A percentile compares a stretch with the other conserved stretches of the same genome.
Conservation (phyloP, 495 filamentous ascomycete species). For the Talaromyces trachyspermus region DNA sequence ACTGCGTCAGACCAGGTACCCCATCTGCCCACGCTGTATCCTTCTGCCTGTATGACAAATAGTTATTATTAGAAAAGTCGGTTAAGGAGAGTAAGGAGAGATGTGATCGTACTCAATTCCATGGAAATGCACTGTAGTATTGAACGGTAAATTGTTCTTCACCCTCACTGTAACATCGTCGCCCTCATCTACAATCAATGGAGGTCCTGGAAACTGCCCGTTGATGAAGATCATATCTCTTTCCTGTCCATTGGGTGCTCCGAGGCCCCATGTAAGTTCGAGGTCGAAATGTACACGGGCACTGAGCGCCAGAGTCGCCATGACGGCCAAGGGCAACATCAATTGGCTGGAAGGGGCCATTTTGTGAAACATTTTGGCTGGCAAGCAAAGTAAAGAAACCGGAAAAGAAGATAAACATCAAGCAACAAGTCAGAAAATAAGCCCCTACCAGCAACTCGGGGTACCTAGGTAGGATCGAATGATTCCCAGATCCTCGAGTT, state of each 20-base stretch:
- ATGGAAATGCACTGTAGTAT: constrained; percentile 40
- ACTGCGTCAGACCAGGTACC: constrained; percentile 41
- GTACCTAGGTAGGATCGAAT: too few relatives aligned
- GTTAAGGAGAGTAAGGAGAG: background rate
- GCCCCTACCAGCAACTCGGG: too few relatives aligned
- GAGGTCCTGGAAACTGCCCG: constrained; percentile 46
- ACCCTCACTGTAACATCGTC: constrained; percentile 43
- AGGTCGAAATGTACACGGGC: constrained; percentile 23
- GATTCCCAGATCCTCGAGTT: too few relatives aligned
- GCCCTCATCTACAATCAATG: constrained; percentile 48
- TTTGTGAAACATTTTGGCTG: background rate
- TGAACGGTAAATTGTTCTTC: constrained; percentile 20
- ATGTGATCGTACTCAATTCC: constrained; percentile 12
- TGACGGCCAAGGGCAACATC: background rate
- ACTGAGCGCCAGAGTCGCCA: background rate
- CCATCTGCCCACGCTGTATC: constrained; percentile 43
- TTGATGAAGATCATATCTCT: constrained; percentile 47
- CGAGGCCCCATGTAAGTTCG: constrained; percentile 29
- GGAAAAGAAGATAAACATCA: background rate
- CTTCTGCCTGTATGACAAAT: constrained; percentile 15
- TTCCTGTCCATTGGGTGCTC: constrained; percentile 29
- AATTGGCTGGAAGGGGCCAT: background rate
- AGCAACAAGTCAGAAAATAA: background rate
- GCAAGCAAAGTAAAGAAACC: background rate
- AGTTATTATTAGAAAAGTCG: background rate